Percentiles rank a stretch among this genome's conserved stretches.
phyloP scores from a whole-genome alignment of 176 grass and related monocot genomes.

The Metroxylon sagu region DNA sequence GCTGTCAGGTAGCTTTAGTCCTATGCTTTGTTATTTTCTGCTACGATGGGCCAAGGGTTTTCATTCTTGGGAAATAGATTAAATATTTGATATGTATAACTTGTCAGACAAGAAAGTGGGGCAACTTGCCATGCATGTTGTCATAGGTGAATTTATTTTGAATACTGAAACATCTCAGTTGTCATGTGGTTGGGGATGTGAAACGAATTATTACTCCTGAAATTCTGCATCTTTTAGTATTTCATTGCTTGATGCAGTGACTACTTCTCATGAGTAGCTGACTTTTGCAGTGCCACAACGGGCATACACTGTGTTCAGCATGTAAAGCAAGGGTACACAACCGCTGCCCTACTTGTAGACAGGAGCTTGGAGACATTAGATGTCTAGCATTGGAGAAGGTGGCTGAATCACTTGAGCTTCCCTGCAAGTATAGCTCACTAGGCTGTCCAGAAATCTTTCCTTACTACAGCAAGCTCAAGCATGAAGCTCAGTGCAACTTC shows the following conservation, averaged over 20 bases:
- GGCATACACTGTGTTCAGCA: constrained; percentile 25
- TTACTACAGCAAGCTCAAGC: constrained; percentile 29
- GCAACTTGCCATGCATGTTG: no score
- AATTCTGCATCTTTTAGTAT: background rate
- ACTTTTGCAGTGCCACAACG: constrained; percentile 22
- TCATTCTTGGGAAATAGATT: no score
- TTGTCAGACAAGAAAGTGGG: no score
- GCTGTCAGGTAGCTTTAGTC: no score
- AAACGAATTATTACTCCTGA: no score
- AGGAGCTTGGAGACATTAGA: constrained; percentile 27
- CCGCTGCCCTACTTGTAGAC: constrained; percentile 28
- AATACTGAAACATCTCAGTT: no score
- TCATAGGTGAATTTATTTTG: no score
- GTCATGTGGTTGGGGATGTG: no score
- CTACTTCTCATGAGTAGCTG: background rate
- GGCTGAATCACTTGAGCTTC: constrained; percentile 25
- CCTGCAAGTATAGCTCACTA: constrained; percentile 18
- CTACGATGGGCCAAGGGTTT: no score
- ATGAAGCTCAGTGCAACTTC: constrained; percentile 24
- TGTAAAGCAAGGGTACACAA: constrained; percentile 26
- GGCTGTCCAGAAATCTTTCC: constrained; percentile 26
- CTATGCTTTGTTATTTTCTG: no score
- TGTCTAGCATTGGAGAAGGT: constrained; percentile 26
- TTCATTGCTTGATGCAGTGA: background rate
- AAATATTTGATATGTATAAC: no score